Evolutionary conservation across 225 moss, liverwort and hornwort species (phyloP).

Genomic region (Sphagnum tenellum): DNA sequence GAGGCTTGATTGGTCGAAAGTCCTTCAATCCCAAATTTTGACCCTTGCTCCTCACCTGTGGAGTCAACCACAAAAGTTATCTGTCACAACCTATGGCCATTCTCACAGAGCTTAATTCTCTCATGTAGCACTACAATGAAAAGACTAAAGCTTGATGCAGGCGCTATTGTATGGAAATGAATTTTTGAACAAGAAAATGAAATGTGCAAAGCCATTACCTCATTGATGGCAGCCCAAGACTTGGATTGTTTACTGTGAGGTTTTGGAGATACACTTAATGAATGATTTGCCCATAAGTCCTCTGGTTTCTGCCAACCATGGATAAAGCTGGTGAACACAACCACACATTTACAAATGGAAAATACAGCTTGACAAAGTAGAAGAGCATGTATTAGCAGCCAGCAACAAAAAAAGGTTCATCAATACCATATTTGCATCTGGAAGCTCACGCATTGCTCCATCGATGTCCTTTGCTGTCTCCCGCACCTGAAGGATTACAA

Average conservation of each 20-base stretch:
- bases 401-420: background rate
- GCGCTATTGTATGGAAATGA: too few species aligned
- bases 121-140: too few species aligned
- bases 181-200: too few species aligned
- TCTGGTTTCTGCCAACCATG: slow-evolving; percentile 45
- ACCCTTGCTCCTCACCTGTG: slow-evolving; percentile 42
- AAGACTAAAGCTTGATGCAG: too few species aligned
- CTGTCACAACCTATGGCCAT: too few species aligned
- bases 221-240: slow-evolving; percentile 53
- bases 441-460: slow-evolving; percentile 80
- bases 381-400: background rate
- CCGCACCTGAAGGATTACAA: slow-evolving; percentile 26
- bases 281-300: slow-evolving; percentile 81
- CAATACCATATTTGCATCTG: slow-evolving; percentile 81
- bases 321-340: background rate
- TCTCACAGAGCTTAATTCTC: too few species aligned
- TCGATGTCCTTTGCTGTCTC: slow-evolving; percentile 77
- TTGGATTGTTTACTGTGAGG: slow-evolving; percentile 54
- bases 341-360: background rate
- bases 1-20: slow-evolving; percentile 86
- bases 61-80: background rate
- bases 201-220: slow-evolving; percentile 24
- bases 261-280: slow-evolving; percentile 37
- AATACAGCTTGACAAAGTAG: too few species aligned
- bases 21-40: slow-evolving; percentile 63